A percentile compares a stretch with the other conserved stretches of the same genome.
These are phyloP conservation scores for Gossypium longicalyx DNA, from an alignment of 345 rosid species.

Conservation along the genomic window DNA sequence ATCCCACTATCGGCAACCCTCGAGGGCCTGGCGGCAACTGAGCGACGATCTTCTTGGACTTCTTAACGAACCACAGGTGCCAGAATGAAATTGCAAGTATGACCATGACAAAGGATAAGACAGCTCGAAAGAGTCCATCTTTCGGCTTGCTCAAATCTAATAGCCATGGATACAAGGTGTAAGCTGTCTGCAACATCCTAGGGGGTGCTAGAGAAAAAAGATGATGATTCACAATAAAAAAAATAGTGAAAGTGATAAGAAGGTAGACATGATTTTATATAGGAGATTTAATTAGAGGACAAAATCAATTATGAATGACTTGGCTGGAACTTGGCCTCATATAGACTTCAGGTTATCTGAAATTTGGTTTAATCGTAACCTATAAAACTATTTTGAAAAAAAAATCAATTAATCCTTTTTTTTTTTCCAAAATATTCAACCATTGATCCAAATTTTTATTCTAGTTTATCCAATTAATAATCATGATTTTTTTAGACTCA, in stretches of 20 bases:
- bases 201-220: neutral
- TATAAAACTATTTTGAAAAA: no score
- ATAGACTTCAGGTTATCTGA: no score
- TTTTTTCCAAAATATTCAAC: no score
- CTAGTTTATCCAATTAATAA: no score
- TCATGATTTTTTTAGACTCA: no score
- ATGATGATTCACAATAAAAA: neutral
- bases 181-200: neutral
- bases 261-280: neutral
- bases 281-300: no score
- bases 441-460: no score
- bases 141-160: neutral
- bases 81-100: neutral
- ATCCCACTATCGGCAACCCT: conserved; percentile 20
- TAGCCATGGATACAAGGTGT: neutral
- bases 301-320: no score
- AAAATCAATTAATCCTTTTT: no score
- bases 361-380: no score
- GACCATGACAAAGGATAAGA: neutral
- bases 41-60: neutral
- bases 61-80: neutral
- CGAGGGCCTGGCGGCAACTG: conserved; percentile 22
- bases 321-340: no score
- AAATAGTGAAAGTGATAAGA: neutral
- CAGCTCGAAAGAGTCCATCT: neutral